Conservation (phyloP, 371 early-diverging fungal species). For the Haplosporangium sp. region DNA sequence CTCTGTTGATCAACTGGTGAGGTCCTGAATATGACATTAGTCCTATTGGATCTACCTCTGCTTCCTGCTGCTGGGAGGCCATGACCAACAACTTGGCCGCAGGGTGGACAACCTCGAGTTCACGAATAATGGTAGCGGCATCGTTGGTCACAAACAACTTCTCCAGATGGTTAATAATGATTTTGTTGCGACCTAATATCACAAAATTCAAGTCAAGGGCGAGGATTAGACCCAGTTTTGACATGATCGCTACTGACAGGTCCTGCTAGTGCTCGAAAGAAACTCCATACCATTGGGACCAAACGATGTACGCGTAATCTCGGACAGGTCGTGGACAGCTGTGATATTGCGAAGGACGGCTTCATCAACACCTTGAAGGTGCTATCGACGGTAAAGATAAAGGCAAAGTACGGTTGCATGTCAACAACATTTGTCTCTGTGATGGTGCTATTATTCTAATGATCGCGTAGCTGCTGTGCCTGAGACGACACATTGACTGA, state of each 20-base stretch:
- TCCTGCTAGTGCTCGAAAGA: too few relatives aligned
- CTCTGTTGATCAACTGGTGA: neutral
- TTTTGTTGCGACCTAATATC: slow-evolving; percentile 95
- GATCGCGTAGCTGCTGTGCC: slow-evolving; percentile 10
- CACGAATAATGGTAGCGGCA: slow-evolving; percentile 99
- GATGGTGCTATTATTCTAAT: neutral
- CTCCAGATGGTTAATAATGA: slow-evolving; percentile 98
- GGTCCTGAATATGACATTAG: neutral
- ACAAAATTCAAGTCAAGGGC: neutral
- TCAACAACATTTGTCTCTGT: slow-evolving; percentile 7
- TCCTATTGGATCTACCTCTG: slow-evolving; percentile 74
- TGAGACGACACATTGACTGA: slow-evolving; percentile 4
- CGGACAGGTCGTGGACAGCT: slow-evolving; percentile 91
- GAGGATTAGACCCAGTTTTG: neutral
- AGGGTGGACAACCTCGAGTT: slow-evolving; percentile 98
- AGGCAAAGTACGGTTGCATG: slow-evolving; percentile 2
- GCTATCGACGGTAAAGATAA: slow-evolving; percentile 59
- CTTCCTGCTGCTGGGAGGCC: slow-evolving; percentile 98
- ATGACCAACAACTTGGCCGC: slow-evolving; percentile 97
- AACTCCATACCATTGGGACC: slow-evolving; percentile 91
- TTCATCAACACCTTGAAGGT: slow-evolving; percentile 96
- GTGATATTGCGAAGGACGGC: slow-evolving; percentile 95
- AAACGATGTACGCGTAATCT: slow-evolving; percentile 93
- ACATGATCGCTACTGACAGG: too few relatives aligned
- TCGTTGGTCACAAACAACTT: slow-evolving; percentile 99